A percentile compares a stretch with the other conserved stretches of the same genome.
These are phyloP conservation scores for Xylaria sp. DNA, from an alignment of 2,329 filamentous ascomycete genomes.

Conservation along the genomic window DNA sequence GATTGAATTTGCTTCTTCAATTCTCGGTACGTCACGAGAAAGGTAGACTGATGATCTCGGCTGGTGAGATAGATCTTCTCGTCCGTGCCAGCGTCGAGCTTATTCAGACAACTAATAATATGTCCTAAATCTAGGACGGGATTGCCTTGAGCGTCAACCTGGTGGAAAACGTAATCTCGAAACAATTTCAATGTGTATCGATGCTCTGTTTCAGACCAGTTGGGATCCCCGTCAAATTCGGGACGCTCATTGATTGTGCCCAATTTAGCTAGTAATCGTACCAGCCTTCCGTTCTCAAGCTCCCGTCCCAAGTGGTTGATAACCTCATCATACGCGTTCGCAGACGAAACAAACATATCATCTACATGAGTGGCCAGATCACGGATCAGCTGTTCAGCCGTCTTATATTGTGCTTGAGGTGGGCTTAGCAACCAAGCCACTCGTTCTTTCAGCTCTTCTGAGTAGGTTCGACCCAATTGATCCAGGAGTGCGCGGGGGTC, in stretches of 20 bases:
- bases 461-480: conserved; percentile 80
- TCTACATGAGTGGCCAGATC: conserved; percentile 83
- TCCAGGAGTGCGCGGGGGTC: conserved; percentile 80
- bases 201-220: conserved; percentile 93
- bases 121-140: conserved; percentile 89
- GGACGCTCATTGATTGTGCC: conserved; percentile 89
- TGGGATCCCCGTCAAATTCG: conserved; percentile 79
- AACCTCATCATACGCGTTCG: conserved; percentile 83
- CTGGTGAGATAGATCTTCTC: conserved; percentile 88
- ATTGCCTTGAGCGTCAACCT: conserved; percentile 85
- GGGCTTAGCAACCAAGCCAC: conserved; percentile 84
- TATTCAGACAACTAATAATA: conserved; percentile 87
- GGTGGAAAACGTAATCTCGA: conserved; percentile 96
- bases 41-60: conserved; percentile 88
- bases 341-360: conserved; percentile 77
- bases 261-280: conserved; percentile 83
- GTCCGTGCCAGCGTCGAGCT: conserved; percentile 88
- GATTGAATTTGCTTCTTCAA: conserved; percentile 73
- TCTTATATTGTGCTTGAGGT: conserved; percentile 69
- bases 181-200: conserved; percentile 94
- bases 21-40: conserved; percentile 91
- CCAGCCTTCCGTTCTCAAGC: conserved; percentile 88
- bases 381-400: conserved; percentile 80
- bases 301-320: conserved; percentile 79
- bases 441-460: conserved; percentile 79